Evolutionary conservation across 176 grass and related monocot species (phyloP).

Genomic region (Rhynchospora pubera): DNA sequence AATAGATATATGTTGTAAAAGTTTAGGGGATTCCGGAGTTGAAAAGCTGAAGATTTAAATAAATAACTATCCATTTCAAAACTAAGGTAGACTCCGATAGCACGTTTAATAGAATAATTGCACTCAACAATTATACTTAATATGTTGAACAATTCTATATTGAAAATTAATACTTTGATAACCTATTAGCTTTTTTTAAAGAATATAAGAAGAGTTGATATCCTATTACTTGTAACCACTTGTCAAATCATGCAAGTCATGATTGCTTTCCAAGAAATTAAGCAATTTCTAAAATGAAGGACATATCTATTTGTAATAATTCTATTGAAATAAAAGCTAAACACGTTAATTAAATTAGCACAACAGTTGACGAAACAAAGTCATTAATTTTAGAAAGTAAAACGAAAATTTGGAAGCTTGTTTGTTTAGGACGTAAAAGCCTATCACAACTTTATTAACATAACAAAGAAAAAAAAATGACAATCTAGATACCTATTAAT

Average conservation of each 20-base stretch:
- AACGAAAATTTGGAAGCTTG: background rate
- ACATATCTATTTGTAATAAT: background rate
- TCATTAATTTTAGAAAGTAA: background rate
- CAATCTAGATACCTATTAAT: background rate
- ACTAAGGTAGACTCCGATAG: background rate
- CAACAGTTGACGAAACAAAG: background rate
- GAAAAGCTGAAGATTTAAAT: background rate
- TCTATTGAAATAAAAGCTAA: background rate
- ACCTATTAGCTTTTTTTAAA: background rate
- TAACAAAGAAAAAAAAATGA: background rate
- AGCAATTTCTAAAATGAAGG: background rate
- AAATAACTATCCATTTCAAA: background rate
- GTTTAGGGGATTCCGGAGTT: background rate
- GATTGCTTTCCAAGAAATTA: background rate
- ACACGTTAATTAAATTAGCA: background rate
- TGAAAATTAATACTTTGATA: background rate
- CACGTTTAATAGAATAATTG: constrained; percentile 5
- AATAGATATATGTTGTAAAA: background rate
- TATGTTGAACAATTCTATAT: background rate
- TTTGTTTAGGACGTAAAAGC: background rate
- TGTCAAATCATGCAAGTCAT: background rate
- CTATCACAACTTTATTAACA: background rate
- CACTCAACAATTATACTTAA: background rate
- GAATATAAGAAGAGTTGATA: too few species aligned
- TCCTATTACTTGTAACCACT: background rate